Base-by-base conservation (phyloP, 2,329 filamentous ascomycete genomes). In the Metarhizium anisopliae region DNA sequence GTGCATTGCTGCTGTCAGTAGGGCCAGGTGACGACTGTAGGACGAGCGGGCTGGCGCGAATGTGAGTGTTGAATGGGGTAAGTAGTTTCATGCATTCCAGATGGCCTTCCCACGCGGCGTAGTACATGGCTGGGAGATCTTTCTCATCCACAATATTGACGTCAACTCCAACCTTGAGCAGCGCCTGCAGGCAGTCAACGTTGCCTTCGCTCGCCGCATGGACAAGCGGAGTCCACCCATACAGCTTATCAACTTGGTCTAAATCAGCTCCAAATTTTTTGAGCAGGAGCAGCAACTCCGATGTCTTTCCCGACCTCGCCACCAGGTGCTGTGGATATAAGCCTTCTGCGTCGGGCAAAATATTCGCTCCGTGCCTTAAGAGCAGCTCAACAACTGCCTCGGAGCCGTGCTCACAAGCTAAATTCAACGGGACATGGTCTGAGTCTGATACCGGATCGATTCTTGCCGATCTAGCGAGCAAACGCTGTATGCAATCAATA, bases 311-410 rank as follows among this genome's bases (percentile, higher is more conserved):
- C 35, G 93, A 94, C 55, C 94, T 83, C 29, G 94, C 93, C 20
- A 97, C 93, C 38, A 97, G 81, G 72, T 99, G 94, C 68, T 97
- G 94, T n/a, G 94, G 94, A 67, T 90, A 99, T 11, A 99, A 77
- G 1, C 94, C 94, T 75, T 99, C 94, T 2, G 94, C 94, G 71
- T 99, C 94, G 8, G 94, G 86, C n/a, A 96, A 76, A 57, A 99
- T 87, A 56, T 83, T 80, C 6, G 93, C 90, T 8, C 87, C 85
- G 62, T 89, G 84, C 63, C 89, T 85, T 52, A 99, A 77, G 1
- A 99, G 82, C 58, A 96, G 79, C 66, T 92, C 85, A 16, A 95
- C 90, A 58, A 96, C 93, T 14, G 86, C 82, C 29, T 90, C 76
- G 0, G 91, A 94, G 2, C 90, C 93, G 71, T 96, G 89, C 67